Base-by-base conservation (phyloP, 1,139 yeast genomes). In the Wickerhamomyces sp. region DNA sequence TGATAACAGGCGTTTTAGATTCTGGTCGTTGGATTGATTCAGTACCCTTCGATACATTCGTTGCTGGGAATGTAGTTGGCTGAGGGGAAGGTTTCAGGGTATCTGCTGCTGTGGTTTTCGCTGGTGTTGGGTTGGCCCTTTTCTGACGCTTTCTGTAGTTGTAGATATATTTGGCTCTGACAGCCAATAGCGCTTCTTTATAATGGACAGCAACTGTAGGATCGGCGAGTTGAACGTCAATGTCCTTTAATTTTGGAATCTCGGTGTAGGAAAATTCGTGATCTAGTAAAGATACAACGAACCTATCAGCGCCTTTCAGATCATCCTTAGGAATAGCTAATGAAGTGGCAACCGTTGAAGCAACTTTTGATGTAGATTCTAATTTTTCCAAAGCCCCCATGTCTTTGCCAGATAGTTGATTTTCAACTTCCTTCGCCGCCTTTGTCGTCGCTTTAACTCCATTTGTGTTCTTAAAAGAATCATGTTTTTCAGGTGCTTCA, bases 1-100 rank as follows among this genome's bases (percentile, higher is more conserved):
- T 33, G 37, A 40, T 20, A 45, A 39, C 58, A 26, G 49, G 50
- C 8, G 45, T 55, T 22, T 50, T 39, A 10, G 50, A 46, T 9
- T 38, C 38, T 26, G 51, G 60, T 6, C 58, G 49, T 33, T 52
- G 22, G 11, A 23, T 30, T 4, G 31, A 10, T 10, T n/a, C 12
- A 3, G 17, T 15, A 5, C 18, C 12, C 4, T 21, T 10, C 2
- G 5, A 11, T 12, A 12, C 16, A 10, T 12, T 33, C 4, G 36
- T 27, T 9, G 24, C 11, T n/a, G 3, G n/a, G 3, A 14, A 9
- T 11, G 30, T 6, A 6, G 14, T 30, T 15, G 19, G 11, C 5
- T 17, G 10, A 15, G 28, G 14, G 10, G 25, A 13, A 23, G 30
- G 4, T 5, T 22, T 18, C 22, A 30, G 5, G 4, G 22, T 13